A percentile compares a stretch with the other conserved stretches of the same genome.
phyloP scores from a whole-genome alignment of 345 rosid species.

The Mallotus nudiflorus region DNA sequence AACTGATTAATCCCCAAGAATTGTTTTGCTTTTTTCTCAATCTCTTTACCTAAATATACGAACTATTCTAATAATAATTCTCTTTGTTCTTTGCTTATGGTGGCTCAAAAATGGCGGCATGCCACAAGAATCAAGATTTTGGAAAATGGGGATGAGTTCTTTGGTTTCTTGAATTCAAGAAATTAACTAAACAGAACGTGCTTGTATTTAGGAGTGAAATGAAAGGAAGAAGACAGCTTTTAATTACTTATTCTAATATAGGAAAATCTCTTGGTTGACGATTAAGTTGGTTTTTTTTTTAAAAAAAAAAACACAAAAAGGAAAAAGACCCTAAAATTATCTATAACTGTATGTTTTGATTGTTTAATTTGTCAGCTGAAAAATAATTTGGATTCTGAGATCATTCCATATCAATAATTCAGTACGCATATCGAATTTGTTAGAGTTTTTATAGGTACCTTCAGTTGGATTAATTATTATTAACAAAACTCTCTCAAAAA shows the following conservation, averaged over 20 bases:
- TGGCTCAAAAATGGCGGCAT: too few species aligned
- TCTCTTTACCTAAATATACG: too few species aligned
- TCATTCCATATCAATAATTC: too few species aligned
- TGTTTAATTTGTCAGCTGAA: too few species aligned
- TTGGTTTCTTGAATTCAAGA: background rate
- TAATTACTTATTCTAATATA: background rate
- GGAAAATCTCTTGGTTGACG: slow-evolving; percentile 3
- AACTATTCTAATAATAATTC: background rate
- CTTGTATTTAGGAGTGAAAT: slow-evolving; percentile 28
- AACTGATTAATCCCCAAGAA: slow-evolving; percentile 1
- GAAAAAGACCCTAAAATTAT: too few species aligned
- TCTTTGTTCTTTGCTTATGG: background rate
- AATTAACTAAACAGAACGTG: slow-evolving; percentile 11
- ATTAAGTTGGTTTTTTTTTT: background rate
- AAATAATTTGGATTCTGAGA: too few species aligned
- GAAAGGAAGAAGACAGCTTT: slow-evolving; percentile 4
- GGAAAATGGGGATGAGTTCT: background rate
- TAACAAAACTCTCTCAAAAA: too few species aligned
- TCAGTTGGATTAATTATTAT: too few species aligned
- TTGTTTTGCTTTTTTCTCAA: background rate
- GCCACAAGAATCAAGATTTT: background rate
- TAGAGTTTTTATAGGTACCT: too few species aligned
- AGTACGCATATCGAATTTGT: too few species aligned
- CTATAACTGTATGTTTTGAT: too few species aligned
- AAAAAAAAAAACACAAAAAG: too few species aligned